Conservation (phyloP, 2,329 filamentous ascomycete genomes). For the Dendrostoma leiphaemia region DNA sequence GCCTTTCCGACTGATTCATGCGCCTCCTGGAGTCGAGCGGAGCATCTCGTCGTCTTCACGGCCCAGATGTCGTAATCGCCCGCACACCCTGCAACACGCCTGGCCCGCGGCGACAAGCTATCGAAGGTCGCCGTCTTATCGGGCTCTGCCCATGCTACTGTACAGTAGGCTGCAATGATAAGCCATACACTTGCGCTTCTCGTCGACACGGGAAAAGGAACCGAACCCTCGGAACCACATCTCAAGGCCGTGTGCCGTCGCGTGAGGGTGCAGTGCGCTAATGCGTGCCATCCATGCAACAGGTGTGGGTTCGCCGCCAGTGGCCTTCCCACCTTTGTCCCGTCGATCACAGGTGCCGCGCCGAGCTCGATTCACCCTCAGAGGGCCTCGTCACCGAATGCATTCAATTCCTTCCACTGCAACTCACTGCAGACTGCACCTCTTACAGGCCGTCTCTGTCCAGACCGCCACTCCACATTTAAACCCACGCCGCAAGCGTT, state of each 20-base stretch:
- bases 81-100: too few relatives aligned
- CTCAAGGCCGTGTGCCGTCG: not conserved
- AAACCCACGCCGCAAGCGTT: not conserved
- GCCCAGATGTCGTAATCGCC: too few relatives aligned
- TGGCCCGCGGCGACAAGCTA: not conserved
- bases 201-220: too few relatives aligned
- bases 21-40: not conserved
- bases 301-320: not conserved
- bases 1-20: not conserved
- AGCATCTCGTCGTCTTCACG: not conserved
- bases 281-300: slow-evolving; percentile 4
- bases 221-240: not conserved
- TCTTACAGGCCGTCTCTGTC: slow-evolving; percentile 1
- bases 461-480: slow-evolving; percentile 16
- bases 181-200: too few relatives aligned
- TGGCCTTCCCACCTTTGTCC: slow-evolving; percentile 1
- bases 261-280: not conserved
- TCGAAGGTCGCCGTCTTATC: not conserved
- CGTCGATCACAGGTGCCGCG: slow-evolving; percentile 1
- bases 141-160: not conserved
- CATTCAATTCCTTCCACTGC: not conserved
- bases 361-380: not conserved
- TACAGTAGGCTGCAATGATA: too few relatives aligned
- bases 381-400: not conserved
- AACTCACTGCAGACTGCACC: not conserved